Evolutionary conservation across 306 rosid species (phyloP).

Genomic region (Erythrophleum fordii): DNA sequence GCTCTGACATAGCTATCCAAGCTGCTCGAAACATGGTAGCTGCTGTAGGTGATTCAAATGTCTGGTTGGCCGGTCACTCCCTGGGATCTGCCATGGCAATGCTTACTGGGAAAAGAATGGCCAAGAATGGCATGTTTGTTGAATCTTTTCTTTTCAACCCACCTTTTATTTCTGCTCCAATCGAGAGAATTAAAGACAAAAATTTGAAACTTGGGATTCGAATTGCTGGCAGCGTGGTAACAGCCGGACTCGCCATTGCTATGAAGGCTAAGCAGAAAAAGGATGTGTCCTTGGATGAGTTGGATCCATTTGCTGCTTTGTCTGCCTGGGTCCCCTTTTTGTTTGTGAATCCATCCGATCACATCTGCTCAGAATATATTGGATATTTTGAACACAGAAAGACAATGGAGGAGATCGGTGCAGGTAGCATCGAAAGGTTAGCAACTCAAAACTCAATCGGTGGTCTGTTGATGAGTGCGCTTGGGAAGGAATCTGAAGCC

Average conservation of each 20-base stretch:
- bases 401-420: constrained; percentile 87
- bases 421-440: constrained; percentile 73
- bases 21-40: constrained; percentile 78
- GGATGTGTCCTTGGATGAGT: constrained; percentile 27
- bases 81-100: constrained; percentile 89
- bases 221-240: constrained; percentile 73
- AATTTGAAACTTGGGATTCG: constrained; percentile 73
- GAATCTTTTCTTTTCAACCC: constrained; percentile 88
- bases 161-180: constrained; percentile 79
- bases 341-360: constrained; percentile 83
- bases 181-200: constrained; percentile 76
- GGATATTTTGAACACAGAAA: constrained; percentile 90
- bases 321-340: constrained; percentile 78
- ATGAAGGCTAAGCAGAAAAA: constrained; percentile 63
- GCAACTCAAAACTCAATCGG: constrained; percentile 82
- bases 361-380: constrained; percentile 72
- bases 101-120: constrained; percentile 91
- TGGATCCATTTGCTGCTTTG: constrained; percentile 62
- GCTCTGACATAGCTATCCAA: constrained; percentile 77
- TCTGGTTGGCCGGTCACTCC: constrained; percentile 96
- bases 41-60: constrained; percentile 61
- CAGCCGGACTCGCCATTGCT: constrained; percentile 79
- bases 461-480: constrained; percentile 64
- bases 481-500: constrained; percentile 77
- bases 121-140: constrained; percentile 57